phyloP scores from a whole-genome alignment of 306 rosid genomes.

The Elaeagnus macrophylla region DNA sequence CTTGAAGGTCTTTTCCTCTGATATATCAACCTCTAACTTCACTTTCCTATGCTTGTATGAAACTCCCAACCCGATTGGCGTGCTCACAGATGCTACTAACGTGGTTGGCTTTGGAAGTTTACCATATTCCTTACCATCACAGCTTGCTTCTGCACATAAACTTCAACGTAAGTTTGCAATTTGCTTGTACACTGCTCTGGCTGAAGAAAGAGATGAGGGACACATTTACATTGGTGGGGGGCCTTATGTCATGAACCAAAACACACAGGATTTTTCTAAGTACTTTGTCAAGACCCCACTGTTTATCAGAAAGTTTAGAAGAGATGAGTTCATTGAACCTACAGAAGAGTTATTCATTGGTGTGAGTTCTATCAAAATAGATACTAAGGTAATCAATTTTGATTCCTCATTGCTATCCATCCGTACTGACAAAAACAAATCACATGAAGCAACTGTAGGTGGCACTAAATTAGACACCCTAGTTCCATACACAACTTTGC shows the following conservation, averaged over 20 bases:
- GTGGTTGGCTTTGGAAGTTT: constrained; percentile 28
- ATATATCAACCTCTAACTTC: neutral
- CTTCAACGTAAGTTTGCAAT: constrained; percentile 18
- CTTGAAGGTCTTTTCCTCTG: neutral
- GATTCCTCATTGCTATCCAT: constrained; percentile 15
- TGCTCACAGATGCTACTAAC: constrained; percentile 10
- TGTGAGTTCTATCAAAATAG: constrained; percentile 28
- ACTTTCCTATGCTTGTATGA: constrained; percentile 21
- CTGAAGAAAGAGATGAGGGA: neutral
- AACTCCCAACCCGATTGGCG: constrained; percentile 17
- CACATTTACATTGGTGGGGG: constrained; percentile 22
- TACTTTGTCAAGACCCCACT: constrained; percentile 21
- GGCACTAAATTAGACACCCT: constrained; percentile 29
- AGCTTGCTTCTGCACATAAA: constrained; percentile 11
- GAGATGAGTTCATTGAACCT: constrained; percentile 9
- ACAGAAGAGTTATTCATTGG: constrained; percentile 25
- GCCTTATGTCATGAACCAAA: constrained; percentile 12
- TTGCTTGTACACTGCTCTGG: constrained; percentile 27
- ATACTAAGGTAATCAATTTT: constrained; percentile 9
- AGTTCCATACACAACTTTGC: constrained; percentile 15
- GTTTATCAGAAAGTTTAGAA: constrained; percentile 1
- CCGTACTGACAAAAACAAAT: neutral
- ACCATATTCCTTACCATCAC: constrained; percentile 12
- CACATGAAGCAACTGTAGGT: constrained; percentile 11
- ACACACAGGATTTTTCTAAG: neutral